Percentiles rank a stretch among this genome's conserved stretches.
phyloP scores from a whole-genome alignment of 257 asterid genomes.

The Fraxinus cuspidata region DNA sequence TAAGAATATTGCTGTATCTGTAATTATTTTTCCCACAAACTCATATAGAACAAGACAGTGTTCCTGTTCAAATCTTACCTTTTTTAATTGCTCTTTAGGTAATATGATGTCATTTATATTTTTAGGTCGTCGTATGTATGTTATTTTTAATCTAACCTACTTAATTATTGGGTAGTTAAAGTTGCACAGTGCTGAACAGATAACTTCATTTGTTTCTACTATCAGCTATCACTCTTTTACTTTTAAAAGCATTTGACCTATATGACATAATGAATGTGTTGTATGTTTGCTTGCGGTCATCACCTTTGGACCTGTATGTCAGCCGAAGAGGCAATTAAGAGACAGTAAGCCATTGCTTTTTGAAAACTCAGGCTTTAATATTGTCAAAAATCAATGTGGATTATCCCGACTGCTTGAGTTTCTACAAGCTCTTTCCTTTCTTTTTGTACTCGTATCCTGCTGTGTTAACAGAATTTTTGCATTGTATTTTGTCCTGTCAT shows the following conservation, averaged over 20 bases:
- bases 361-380: slow-evolving; percentile 1
- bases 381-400: background rate
- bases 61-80: background rate
- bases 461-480: background rate
- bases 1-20: background rate
- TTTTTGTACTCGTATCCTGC: background rate
- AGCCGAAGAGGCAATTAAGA: slow-evolving; percentile 10
- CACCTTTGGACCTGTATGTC: slow-evolving; percentile 4
- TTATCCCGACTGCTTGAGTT: slow-evolving; percentile 12
- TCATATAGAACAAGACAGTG: background rate
- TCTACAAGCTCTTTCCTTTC: background rate
- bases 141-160: slow-evolving; percentile 11
- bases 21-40: background rate
- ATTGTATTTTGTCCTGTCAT: slow-evolving; percentile 14
- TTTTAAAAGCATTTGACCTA: slow-evolving; percentile 1
- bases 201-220: background rate
- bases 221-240: background rate
- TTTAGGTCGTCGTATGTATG: slow-evolving; percentile 6
- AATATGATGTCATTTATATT: background rate
- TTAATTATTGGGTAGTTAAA: background rate
- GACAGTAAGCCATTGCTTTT: background rate
- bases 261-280: background rate
- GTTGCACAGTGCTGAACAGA: background rate
- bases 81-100: background rate
- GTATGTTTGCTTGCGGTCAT: background rate